A percentile compares a stretch with the other conserved stretches of the same genome.
phyloP scores from a whole-genome alignment of 441 rosid genomes.

The Macaranga tanarius region DNA sequence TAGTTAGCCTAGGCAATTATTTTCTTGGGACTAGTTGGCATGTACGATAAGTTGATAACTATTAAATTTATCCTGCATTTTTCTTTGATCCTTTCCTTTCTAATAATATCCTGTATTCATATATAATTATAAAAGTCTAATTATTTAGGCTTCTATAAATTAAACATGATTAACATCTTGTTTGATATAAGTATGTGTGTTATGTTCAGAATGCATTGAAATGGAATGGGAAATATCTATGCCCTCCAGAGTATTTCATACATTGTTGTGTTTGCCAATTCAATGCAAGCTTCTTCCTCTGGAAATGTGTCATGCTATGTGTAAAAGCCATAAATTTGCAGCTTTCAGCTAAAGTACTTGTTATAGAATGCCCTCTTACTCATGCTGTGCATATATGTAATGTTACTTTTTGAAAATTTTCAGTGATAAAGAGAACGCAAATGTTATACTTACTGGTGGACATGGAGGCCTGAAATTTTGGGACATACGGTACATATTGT shows the following conservation, averaged over 20 bases:
- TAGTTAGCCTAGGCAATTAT: background rate
- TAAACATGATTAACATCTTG: background rate
- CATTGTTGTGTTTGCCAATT: background rate
- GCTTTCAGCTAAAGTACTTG: background rate
- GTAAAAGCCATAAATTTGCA: background rate
- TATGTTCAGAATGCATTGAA: background rate
- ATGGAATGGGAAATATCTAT: background rate
- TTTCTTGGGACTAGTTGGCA: background rate
- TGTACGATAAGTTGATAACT: background rate
- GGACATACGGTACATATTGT: constrained; percentile 71
- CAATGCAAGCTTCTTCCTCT: background rate
- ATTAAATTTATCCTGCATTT: background rate
- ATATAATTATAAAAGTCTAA: background rate
- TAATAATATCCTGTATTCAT: background rate
- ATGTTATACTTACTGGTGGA: constrained; percentile 77
- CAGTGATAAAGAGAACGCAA: constrained; percentile 67
- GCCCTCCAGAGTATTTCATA: background rate
- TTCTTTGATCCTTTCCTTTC: background rate
- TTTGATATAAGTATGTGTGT: background rate
- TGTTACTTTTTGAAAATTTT: constrained; percentile 22
- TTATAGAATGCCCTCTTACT: no score
- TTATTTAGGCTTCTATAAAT: background rate
- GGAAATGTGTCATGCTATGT: background rate
- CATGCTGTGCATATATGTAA: background rate
- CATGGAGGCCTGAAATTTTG: constrained; percentile 85